Evolutionary conservation across 1,284 basidiomycete genomes (phyloP), one percentile per base, ranked within the genome.

Genomic region (Inonotus hispidus): DNA sequence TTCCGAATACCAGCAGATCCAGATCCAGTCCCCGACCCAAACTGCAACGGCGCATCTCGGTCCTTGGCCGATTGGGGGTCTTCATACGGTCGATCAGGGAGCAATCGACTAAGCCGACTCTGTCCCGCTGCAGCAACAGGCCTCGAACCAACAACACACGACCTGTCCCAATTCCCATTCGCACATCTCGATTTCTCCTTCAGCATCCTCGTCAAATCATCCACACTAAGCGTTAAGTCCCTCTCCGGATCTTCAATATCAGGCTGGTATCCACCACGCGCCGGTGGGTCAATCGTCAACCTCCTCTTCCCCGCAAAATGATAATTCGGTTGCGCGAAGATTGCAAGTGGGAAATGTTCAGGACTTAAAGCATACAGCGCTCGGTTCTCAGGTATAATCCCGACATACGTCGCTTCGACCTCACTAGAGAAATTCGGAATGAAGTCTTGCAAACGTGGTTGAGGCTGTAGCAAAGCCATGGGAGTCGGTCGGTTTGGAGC

Each of bases 301-400:
- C 62, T 13, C 38, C 57, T 25, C 55, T 25, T 63, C 58, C 66
- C 70, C 19, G 68, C 74, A 3, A 77, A 72, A 1, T 77, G 70
- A 55, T 77, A 78, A 49, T 78, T 76, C 55, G 56, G 65, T 39
- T 78, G 78, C 2, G 82, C 81, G 68, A 94, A 92, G 2, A 83
- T 80, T 49, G 91, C 86, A 19, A 93, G 78, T 0, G 92, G 92
- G 69, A 81, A 94, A 16, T 77, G 79, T 14, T 81, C 79, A 1
- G 88, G 85, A 67, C 84, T 86, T 83, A 94, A 85, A 27, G 88
- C 90, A 63, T 84, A 94, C 1, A 93, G 77, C 29, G 89, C 90
- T 0, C 68, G 45, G 37, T 57, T 54, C 68, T 86, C 84, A 58
- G 83, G 81, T 19, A 91, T 80, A 14, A 90, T 76, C 1, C 92